phyloP scores from a whole-genome alignment of 83 land plant species.

The Isoetes engelmannii region DNA sequence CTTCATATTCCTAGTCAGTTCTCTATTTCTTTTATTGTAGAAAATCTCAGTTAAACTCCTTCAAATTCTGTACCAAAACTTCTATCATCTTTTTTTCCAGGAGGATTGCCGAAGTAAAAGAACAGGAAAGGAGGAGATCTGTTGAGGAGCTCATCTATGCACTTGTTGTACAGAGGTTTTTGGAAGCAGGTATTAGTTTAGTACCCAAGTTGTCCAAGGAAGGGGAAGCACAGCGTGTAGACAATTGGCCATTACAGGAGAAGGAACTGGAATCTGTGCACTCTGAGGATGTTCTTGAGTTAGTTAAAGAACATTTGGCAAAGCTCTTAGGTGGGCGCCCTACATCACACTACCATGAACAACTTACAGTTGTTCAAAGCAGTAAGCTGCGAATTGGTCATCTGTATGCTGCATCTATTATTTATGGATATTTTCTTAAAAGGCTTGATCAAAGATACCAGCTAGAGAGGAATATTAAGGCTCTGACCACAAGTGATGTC shows the following conservation, averaged over 20 bases:
- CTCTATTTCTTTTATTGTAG: too few relatives aligned
- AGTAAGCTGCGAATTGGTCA: constrained; percentile 77
- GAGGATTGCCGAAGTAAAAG: constrained; percentile 87
- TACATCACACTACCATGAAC: constrained; percentile 36
- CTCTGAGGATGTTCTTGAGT: constrained; percentile 65
- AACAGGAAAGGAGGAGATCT: constrained; percentile 56
- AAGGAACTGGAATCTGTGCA: constrained; percentile 51
- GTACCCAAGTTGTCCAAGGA: constrained; percentile 37
- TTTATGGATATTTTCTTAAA: constrained; percentile 67
- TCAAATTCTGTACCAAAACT: background rate
- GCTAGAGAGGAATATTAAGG: constrained; percentile 48
- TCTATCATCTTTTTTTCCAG: constrained; percentile 24
- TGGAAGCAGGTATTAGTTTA: constrained; percentile 53
- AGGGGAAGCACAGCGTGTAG: constrained; percentile 38
- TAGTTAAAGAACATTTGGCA: constrained; percentile 62
- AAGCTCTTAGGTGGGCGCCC: constrained; percentile 58
- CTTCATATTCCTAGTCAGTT: too few relatives aligned
- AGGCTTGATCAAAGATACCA: constrained; percentile 61
- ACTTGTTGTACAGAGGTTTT: constrained; percentile 57
- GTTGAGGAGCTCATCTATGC: constrained; percentile 76
- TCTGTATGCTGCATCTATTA: constrained; percentile 72
- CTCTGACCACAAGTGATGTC: too few relatives aligned
- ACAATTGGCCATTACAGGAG: constrained; percentile 49
- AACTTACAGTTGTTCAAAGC: constrained; percentile 43
- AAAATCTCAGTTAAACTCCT: background rate